phyloP scores from a whole-genome alignment of 148 eudicot species.

The Spergularia marina region DNA sequence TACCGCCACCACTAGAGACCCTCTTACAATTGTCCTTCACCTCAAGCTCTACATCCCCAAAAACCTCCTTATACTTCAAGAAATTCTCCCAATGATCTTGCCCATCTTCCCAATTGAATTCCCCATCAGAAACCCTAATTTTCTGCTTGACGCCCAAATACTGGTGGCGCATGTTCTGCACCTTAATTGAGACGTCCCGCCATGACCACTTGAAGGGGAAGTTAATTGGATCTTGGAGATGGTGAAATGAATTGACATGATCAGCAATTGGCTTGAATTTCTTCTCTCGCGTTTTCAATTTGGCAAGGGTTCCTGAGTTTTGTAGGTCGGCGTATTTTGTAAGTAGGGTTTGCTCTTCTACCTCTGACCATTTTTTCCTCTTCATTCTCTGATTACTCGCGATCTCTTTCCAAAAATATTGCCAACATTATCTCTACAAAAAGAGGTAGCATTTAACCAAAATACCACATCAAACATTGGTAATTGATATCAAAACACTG shows the following conservation, averaged over 20 bases:
- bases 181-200: conserved; percentile 89
- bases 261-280: conserved; percentile 93
- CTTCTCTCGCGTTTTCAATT: conserved; percentile 79
- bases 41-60: conserved; percentile 79
- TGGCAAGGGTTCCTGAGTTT: conserved; percentile 54
- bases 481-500: not conserved
- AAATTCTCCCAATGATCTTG: conserved; percentile 87
- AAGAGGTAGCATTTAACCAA: not conserved
- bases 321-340: conserved; percentile 57
- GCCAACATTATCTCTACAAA: conserved; percentile 81
- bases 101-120: conserved; percentile 74
- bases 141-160: conserved; percentile 88
- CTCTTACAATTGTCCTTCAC: conserved; percentile 31
- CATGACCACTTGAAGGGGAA: conserved; percentile 88
- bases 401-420: conserved; percentile 35
- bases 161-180: conserved; percentile 95
- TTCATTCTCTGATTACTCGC: conserved; percentile 42
- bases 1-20: not conserved
- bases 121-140: conserved; percentile 43
- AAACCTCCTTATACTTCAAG: conserved; percentile 66
- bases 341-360: conserved; percentile 65
- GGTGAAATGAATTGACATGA: conserved; percentile 66
- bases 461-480: conserved; percentile 9
- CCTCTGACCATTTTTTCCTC: conserved; percentile 90
- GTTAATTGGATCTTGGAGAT: conserved; percentile 49